phyloP scores from a whole-genome alignment of 169 alveolate genomes.

The Haemoproteus tartakovskyi region DNA sequence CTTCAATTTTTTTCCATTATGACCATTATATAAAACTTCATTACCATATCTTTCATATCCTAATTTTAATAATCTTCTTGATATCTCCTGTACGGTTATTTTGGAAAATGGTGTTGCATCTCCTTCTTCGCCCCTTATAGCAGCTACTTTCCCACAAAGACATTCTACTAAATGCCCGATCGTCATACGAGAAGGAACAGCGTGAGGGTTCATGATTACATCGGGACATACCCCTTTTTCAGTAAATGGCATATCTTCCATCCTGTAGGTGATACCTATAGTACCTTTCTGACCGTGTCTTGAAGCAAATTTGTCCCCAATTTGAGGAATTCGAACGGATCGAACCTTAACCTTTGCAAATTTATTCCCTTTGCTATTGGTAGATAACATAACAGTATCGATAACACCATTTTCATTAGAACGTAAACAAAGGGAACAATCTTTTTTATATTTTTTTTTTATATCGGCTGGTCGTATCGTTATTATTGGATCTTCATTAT shows the following conservation, averaged over 20 bases:
- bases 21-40: conserved; percentile 91
- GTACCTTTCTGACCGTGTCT: conserved; percentile 99
- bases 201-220: conserved; percentile 99
- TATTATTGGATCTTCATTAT: conserved; percentile 57
- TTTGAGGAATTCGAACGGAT: conserved; percentile 95
- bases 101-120: conserved; percentile 99
- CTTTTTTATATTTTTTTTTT: conserved; percentile 75
- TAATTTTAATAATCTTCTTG: conserved; percentile 86
- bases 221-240: conserved; percentile 99
- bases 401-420: conserved; percentile 95
- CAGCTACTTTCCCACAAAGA: conserved; percentile 95
- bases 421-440: conserved; percentile 91
- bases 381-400: conserved; percentile 94
- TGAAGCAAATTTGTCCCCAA: conserved; percentile 97
- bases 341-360: conserved; percentile 90
- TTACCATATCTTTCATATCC: conserved; percentile 93
- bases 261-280: conserved; percentile 97
- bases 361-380: conserved; percentile 87
- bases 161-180: conserved; percentile 98
- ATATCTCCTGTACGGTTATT: conserved; percentile 89
- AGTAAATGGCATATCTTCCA: conserved; percentile 98
- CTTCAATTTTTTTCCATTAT: conserved; percentile 98
- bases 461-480: conserved; percentile 23
- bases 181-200: conserved; percentile 99
- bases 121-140: conserved; percentile 91